These are phyloP conservation scores for Xylariaceae sp. DNA, from an alignment of 2,329 filamentous ascomycete genomes.

Conservation along the genomic window DNA sequence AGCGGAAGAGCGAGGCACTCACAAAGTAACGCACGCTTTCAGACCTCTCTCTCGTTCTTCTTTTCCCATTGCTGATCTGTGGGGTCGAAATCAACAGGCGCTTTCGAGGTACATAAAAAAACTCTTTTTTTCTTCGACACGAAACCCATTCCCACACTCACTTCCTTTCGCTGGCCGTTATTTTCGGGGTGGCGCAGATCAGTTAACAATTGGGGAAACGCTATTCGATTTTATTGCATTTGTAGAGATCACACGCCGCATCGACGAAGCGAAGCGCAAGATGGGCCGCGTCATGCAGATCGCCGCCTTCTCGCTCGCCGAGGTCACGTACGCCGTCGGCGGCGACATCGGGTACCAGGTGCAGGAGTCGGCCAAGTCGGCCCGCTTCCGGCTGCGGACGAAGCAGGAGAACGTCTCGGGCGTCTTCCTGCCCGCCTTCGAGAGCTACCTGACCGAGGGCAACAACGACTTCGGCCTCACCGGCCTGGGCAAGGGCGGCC, in stretches of 20 bases:
- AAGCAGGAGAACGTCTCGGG: constrained; percentile 99
- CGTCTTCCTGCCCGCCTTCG: constrained; percentile 88
- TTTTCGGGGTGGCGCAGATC: no score
- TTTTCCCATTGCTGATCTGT: constrained; percentile 12
- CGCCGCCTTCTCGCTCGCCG: constrained; percentile 92
- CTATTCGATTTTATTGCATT: no score
- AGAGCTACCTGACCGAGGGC: constrained; percentile 81
- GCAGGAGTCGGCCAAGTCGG: constrained; percentile 89
- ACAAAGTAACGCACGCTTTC: constrained; percentile 66
- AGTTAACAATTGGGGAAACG: no score
- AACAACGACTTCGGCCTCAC: constrained; percentile 96
- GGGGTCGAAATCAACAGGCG: constrained; percentile 52
- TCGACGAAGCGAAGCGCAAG: constrained; percentile 98
- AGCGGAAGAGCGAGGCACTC: constrained; percentile 95
- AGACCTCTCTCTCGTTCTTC: background rate
- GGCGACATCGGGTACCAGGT: constrained; percentile 96
- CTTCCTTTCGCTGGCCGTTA: no score
- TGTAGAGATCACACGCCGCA: constrained; percentile 87
- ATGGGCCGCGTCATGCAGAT: constrained; percentile 99
- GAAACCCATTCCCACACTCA: no score
- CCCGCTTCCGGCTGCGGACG: constrained; percentile 85
- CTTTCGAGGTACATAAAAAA: constrained; percentile 87
- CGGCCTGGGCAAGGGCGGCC: constrained; percentile 90
- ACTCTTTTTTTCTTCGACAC: no score
- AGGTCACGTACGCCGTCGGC: constrained; percentile 95